Evolutionary conservation across 768 basidiomycete species (phyloP), one percentile per base, ranked within the genome.

Genomic region (Xerocomellus amylosporus): DNA sequence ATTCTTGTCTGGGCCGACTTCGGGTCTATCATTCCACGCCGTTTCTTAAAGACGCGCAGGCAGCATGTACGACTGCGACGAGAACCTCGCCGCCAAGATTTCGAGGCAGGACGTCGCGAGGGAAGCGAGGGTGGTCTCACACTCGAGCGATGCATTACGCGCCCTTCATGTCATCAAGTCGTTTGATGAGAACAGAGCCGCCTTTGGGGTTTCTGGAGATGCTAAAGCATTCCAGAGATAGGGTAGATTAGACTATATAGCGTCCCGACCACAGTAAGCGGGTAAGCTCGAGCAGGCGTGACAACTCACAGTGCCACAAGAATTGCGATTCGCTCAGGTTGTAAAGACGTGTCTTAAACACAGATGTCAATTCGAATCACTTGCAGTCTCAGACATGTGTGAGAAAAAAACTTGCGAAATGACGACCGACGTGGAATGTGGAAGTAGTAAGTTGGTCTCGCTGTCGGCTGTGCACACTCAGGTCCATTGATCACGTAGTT

Each of bases 1-100:
- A 71, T 90, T 33, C 81, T 91, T 19, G 81, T 90, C 22, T 87
- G 82, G 78, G 80, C 79, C 26, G 87, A 90, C 63, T 89, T 88
- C 5, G 87, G 88, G 3, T 81, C 84, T 12, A 61, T 79, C 20
- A 58, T 80, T n/a, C 75, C 77, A 37, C 75, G 79, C 44, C 70
- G 56, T 46, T 66, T 63, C 64, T 71, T 60, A 67, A 59, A 58
- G 51, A 57, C 56, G 26, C 59, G 28, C 50, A 40, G 64, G 43
- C 60, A 59, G 17, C 50, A 50, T 31, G 40, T 30, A 51, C 56
- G 22, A 26, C n/a, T 54, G n/a, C 17, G 56, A 59, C 14, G 48
- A 55, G 30, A 52, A 62, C 24, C 51, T 61, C 33, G 53, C 58
- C 6, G 44, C 51, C n/a, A 56, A 56, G 45, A 41, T 53, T 20